A percentile compares a stretch with the other conserved stretches of the same genome.
These are phyloP conservation scores for Colletotrichum spaethianum DNA, from an alignment of 2,329 filamentous ascomycete genomes.

Conservation along the genomic window DNA sequence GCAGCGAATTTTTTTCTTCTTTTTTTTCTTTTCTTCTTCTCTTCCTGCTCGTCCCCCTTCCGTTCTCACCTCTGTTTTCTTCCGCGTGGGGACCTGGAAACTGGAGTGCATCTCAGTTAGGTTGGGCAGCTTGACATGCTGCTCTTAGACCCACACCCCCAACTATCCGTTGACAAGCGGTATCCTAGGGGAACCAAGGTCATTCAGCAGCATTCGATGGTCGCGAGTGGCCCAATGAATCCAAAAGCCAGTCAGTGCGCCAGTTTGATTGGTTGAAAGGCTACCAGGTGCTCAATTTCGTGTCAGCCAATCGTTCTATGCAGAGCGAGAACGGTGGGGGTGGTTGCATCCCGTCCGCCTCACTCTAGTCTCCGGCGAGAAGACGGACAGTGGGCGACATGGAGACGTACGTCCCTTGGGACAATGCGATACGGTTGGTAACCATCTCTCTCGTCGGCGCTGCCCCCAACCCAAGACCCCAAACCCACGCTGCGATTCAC, in stretches of 20 bases:
- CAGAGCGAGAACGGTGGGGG: constrained; percentile 14
- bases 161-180: constrained; percentile 5
- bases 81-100: constrained; percentile 23
- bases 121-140: constrained; percentile 38
- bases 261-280: constrained; percentile 44
- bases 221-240: constrained; percentile 40
- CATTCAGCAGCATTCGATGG: constrained; percentile 1
- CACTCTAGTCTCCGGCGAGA: constrained; percentile 12
- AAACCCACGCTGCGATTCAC: not conserved
- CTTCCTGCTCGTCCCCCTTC: not conserved
- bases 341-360: constrained; percentile 37
- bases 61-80: constrained; percentile 22
- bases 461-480: not conserved
- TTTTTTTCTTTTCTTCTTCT: constrained; percentile 9
- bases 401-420: constrained; percentile 5
- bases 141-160: constrained; percentile 25
- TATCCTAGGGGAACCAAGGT: constrained; percentile 36
- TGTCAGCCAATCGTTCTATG: constrained; percentile 12
- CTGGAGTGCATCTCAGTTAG: constrained; percentile 32
- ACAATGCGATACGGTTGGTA: not conserved
- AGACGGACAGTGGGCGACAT: constrained; percentile 20
- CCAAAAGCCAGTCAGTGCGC: constrained; percentile 45
- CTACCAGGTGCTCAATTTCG: not conserved
- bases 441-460: not conserved
- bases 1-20: constrained; percentile 19